Evolutionary conservation across 2,329 filamentous ascomycete genomes (phyloP).

Genomic region (Graphilbum sp.): DNA sequence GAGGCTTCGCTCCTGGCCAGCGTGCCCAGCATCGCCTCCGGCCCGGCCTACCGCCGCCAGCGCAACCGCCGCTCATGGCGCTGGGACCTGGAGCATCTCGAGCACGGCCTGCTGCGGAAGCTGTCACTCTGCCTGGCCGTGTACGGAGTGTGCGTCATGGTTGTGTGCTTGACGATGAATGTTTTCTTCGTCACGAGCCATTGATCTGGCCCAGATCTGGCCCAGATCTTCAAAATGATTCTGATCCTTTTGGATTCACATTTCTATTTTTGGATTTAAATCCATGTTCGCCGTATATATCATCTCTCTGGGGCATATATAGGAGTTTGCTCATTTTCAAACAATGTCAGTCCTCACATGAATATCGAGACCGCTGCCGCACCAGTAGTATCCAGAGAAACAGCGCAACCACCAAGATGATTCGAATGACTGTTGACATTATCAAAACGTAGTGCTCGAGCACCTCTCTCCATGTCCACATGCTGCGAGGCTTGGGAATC

Average conservation of each 20-base stretch:
- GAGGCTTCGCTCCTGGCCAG: slow-evolving; percentile 24
- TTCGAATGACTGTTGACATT: too few species aligned
- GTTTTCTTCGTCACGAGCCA: slow-evolving; percentile 57
- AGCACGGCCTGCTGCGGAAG: slow-evolving; percentile 49
- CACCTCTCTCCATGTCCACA: background rate
- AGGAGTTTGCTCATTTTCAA: too few species aligned
- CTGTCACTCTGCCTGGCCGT: slow-evolving; percentile 59
- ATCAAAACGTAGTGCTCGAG: too few species aligned
- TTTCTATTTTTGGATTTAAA: too few species aligned
- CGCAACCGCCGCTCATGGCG: slow-evolving; percentile 40
- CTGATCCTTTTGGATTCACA: too few species aligned
- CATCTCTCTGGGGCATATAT: too few species aligned
- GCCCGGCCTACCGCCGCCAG: slow-evolving; percentile 19
- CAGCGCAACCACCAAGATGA: too few species aligned
- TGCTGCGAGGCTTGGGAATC: background rate
- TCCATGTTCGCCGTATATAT: too few species aligned
- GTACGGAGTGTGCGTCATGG: slow-evolving; percentile 81
- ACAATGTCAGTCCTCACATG: too few species aligned
- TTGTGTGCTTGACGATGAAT: slow-evolving; percentile 73
- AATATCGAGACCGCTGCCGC: too few species aligned
- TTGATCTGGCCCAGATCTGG: slow-evolving; percentile 19
- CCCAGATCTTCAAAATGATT: too few species aligned
- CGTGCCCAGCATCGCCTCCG: slow-evolving; percentile 27
- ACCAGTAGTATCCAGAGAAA: too few species aligned
- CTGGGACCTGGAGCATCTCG: slow-evolving; percentile 47